These are phyloP conservation scores for Crucihimalaya himalaica DNA, from an alignment of 345 rosid genomes.

Conservation along the genomic window DNA sequence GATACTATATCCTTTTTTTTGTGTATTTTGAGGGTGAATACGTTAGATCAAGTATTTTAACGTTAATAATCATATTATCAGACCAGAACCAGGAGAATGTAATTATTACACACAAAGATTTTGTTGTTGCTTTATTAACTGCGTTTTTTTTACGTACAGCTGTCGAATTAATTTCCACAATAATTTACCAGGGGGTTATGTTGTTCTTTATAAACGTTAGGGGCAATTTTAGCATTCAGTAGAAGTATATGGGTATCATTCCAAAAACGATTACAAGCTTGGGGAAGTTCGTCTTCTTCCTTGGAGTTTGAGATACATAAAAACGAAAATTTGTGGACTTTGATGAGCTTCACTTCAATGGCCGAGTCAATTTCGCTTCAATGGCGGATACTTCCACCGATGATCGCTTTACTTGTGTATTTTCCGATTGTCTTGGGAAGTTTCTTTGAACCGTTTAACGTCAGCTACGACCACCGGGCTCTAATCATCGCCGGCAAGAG, in stretches of 20 bases:
- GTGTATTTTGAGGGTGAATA: no score
- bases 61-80: no score
- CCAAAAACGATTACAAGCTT: neutral
- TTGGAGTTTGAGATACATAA: no score
- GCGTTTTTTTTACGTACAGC: neutral
- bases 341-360: constrained; percentile 26
- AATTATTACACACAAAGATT: neutral
- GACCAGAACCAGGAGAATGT: neutral
- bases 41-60: no score
- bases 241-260: neutral
- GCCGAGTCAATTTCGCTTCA: constrained; percentile 25
- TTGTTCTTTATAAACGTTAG: neutral
- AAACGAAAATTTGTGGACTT: neutral
- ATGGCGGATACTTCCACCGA: constrained; percentile 21
- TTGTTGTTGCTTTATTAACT: neutral
- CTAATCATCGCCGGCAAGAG: constrained; percentile 80
- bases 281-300: constrained; percentile 2
- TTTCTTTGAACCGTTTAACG: constrained; percentile 85
- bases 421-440: constrained; percentile 42
- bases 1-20: no score
- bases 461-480: constrained; percentile 89
- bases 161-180: neutral
- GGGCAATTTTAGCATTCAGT: constrained; percentile 14
- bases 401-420: neutral
- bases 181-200: neutral